phyloP scores from a whole-genome alignment of 2,329 filamentous ascomycete species.

The Westerdykella aurantiaca region DNA sequence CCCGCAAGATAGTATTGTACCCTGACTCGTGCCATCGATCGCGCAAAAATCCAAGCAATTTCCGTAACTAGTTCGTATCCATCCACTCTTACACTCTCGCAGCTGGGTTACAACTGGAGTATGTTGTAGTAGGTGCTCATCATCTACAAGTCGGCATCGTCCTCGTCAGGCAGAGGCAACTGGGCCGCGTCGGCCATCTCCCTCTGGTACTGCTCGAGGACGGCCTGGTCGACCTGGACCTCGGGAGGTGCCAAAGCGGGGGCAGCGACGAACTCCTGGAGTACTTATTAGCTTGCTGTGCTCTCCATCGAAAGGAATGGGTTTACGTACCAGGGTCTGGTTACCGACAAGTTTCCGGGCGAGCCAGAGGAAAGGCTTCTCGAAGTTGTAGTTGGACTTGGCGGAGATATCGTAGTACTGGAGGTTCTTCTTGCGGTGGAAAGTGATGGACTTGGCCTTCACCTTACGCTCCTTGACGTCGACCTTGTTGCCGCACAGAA shows the following conservation, averaged over 20 bases:
- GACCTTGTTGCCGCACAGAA: slow-evolving; percentile 98
- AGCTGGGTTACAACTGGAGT: slow-evolving; percentile 10
- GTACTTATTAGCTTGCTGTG: slow-evolving; percentile 14
- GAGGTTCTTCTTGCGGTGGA: slow-evolving; percentile 99
- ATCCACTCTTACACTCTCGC: slow-evolving; percentile 22
- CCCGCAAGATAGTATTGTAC: background rate
- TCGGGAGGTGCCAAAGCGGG: slow-evolving; percentile 92
- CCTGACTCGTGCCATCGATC: background rate
- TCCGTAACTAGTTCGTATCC: slow-evolving; percentile 26
- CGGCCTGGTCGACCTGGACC: slow-evolving; percentile 76
- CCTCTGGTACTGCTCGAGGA: slow-evolving; percentile 74
- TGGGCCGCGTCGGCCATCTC: slow-evolving; percentile 79
- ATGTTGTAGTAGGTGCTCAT: slow-evolving; percentile 21
- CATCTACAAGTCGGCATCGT: slow-evolving; percentile 62
- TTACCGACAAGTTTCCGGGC: slow-evolving; percentile 98
- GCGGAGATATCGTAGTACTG: slow-evolving; percentile 99
- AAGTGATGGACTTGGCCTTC: slow-evolving; percentile 99
- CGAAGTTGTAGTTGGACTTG: slow-evolving; percentile 99
- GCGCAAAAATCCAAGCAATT: slow-evolving; percentile 11
- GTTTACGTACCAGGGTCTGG: slow-evolving; percentile 63
- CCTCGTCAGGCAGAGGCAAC: slow-evolving; percentile 90
- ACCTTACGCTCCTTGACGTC: slow-evolving; percentile 99
- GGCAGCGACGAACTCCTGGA: slow-evolving; percentile 90
- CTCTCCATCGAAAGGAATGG: background rate
- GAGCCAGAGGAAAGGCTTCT: slow-evolving; percentile 99